A percentile compares a stretch with the other conserved stretches of the same genome.
Evolutionary conservation across 2,329 filamentous ascomycete genomes (phyloP).

Genomic region (Scedosporium apiospermum): DNA sequence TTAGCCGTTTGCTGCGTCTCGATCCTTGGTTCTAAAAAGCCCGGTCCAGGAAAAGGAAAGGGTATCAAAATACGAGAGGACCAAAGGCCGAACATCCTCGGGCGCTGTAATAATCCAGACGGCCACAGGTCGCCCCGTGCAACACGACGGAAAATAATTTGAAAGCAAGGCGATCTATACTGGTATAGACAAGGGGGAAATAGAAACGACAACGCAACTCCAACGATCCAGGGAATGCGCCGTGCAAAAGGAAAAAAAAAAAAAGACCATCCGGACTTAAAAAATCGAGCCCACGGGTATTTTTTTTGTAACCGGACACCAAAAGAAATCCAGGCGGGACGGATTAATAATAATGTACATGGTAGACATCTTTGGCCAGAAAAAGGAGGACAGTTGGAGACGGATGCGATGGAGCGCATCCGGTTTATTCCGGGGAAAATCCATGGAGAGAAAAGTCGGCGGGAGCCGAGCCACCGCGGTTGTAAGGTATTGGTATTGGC

Average conservation of each 20-base stretch:
- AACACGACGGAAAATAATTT: not conserved
- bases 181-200: not conserved
- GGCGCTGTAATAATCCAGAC: not conserved
- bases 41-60: constrained; percentile 3
- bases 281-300: constrained; percentile 5
- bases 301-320: not conserved
- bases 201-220: not conserved
- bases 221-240: not conserved
- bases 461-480: not conserved
- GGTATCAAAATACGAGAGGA: not conserved
- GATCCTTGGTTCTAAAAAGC: not conserved
- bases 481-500: not conserved
- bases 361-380: not conserved
- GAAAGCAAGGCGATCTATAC: not conserved
- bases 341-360: not conserved
- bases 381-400: not conserved
- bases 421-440: not conserved
- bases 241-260: not conserved
- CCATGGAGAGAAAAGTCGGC: not conserved
- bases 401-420: not conserved
- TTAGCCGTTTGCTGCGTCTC: not conserved
- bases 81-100: not conserved
- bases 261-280: not conserved
- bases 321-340: not conserved
- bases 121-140: constrained; percentile 4